Base-by-base conservation (phyloP, 805 yeast species). In the Candida tibetensis region DNA sequence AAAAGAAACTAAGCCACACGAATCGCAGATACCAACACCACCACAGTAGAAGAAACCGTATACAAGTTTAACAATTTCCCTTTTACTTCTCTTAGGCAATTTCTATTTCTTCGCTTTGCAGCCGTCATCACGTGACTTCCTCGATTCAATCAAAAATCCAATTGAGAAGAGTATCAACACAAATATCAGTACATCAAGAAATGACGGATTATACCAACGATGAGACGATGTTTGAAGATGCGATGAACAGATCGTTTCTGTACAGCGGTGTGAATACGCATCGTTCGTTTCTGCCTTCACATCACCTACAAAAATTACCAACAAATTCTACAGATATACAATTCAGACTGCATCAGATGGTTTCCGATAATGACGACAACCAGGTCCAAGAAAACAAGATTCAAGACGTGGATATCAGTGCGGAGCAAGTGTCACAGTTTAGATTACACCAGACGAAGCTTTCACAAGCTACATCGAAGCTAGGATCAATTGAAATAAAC, bases 161-260 rank as follows among this genome's bases (percentile, higher is more conserved):
- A n/a, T n/a, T n/a, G n/a, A n/a, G n/a, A n/a, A n/a, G n/a, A n/a
- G n/a, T n/a, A n/a, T n/a, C n/a, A n/a, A n/a, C n/a, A n/a, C n/a
- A n/a, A n/a, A n/a, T n/a, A n/a, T n/a, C n/a, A n/a, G n/a, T n/a
- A n/a, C n/a, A n/a, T n/a, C n/a, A n/a, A 32, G 25, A 23, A 12
- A 4, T 32, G 19, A 16, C 27, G 5, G 16, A 10, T 10, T n/a
- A 32, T 15, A 28, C 34, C 15, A 27, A 31, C 18, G 38, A 42
- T 27, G 41, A 42, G 4, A 40, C 47, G 22, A 41, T 46, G 16
- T 46, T 40, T 28, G 49, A 46, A 17, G 49, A 46, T 30, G 49
- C 49, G 4, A 13, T 41, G 17, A 37, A 41, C 37, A 30, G 38
- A 18, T 37, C 41, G 9, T 38, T 41, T 28, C 21, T 39, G 13